Conservation (phyloP, 495 filamentous ascomycete species). For the Daldinia decipiens region DNA sequence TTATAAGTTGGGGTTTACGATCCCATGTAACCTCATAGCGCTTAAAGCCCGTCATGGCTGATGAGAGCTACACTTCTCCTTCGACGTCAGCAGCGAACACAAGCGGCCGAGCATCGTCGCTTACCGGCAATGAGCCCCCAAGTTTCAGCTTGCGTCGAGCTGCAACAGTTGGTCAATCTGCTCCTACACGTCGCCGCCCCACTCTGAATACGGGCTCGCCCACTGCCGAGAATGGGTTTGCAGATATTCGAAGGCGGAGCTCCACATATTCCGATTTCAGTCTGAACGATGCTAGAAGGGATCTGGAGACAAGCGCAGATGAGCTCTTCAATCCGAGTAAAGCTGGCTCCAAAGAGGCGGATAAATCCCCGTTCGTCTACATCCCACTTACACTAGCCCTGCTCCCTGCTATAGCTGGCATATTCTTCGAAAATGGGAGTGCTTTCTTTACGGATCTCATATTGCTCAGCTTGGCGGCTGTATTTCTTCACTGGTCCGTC, state of each 20-base stretch:
- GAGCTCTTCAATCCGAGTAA: constrained; percentile 75
- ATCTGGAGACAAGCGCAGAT: constrained; percentile 75
- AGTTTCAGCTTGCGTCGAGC: constrained; percentile 49
- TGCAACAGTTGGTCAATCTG: constrained; percentile 50
- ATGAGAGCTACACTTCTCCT: constrained; percentile 34
- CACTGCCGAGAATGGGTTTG: constrained; percentile 40
- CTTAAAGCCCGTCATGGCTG: constrained; percentile 40
- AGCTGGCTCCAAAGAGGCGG: constrained; percentile 24
- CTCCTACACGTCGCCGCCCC: constrained; percentile 37
- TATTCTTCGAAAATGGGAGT: constrained; percentile 86
- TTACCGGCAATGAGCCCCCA: constrained; percentile 27
- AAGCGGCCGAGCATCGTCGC: constrained; percentile 31
- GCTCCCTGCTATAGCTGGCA: constrained; percentile 82
- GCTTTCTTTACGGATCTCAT: constrained; percentile 85
- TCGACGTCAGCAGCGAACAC: constrained; percentile 39
- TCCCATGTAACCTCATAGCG: constrained; percentile 31
- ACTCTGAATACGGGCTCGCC: constrained; percentile 23
- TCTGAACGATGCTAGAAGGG: constrained; percentile 71
- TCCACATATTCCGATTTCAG: constrained; percentile 79
- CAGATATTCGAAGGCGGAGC: constrained; percentile 66
- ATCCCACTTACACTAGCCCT: constrained; percentile 83
- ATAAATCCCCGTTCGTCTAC: constrained; percentile 69
- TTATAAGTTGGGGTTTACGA: constrained; percentile 8
- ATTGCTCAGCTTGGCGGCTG: constrained; percentile 76
- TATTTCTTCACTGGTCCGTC: constrained; percentile 95